Evolutionary conservation across 345 rosid species (phyloP).

Genomic region (Gossypium ekmanianum): DNA sequence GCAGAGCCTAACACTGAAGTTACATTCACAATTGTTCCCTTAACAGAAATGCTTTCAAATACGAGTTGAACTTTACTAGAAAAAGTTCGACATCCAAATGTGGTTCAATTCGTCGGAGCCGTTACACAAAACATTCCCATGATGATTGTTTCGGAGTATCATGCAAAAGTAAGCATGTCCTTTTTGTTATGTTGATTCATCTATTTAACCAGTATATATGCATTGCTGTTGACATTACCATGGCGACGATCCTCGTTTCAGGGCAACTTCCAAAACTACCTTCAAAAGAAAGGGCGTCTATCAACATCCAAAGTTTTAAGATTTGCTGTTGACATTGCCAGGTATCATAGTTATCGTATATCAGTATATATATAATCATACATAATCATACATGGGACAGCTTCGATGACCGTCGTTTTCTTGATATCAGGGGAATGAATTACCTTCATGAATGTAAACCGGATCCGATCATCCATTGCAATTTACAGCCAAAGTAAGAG

Average conservation of each 20-base stretch:
- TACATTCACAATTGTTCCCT: constrained; percentile 13
- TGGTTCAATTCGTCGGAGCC: constrained; percentile 98
- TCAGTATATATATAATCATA: background rate
- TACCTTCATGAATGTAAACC: constrained; percentile 78
- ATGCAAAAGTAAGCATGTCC: constrained; percentile 64
- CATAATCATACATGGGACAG: background rate
- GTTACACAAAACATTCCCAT: constrained; percentile 94
- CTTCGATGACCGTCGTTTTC: constrained; percentile 11
- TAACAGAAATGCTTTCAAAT: constrained; percentile 71
- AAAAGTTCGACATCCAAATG: constrained; percentile 93
- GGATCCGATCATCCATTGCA: constrained; percentile 84
- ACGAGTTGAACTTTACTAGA: constrained; percentile 82
- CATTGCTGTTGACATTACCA: background rate
- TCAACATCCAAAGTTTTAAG: constrained; percentile 73
- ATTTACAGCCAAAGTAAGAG: constrained; percentile 93
- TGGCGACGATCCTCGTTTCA: constrained; percentile 31
- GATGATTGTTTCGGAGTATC: constrained; percentile 90
- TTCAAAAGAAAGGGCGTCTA: constrained; percentile 87
- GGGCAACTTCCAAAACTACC: constrained; percentile 84
- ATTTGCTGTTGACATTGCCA: constrained; percentile 87
- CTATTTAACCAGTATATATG: background rate
- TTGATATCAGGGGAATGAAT: constrained; percentile 71
- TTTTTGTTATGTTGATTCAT: background rate
- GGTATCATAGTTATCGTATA: constrained; percentile 31
- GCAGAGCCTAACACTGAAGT: constrained; percentile 8